Evolutionary conservation across 495 filamentous ascomycete genomes (phyloP).

Genomic region (Polyplosphaeria fusca): DNA sequence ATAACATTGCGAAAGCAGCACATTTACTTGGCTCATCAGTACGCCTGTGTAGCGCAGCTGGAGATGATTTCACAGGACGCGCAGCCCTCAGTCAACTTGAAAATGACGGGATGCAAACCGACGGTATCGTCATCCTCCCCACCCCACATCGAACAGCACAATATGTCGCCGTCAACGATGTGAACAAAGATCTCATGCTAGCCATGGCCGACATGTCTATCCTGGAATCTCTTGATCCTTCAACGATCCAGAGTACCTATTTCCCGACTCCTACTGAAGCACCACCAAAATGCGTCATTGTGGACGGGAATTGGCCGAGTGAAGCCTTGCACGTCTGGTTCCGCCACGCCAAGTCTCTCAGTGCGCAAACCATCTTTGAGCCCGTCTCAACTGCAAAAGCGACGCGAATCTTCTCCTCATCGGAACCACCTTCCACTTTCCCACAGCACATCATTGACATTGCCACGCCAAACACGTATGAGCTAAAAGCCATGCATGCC

Average conservation of each 20-base stretch:
- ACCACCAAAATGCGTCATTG: conserved; percentile 65
- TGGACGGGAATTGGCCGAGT: conserved; percentile 80
- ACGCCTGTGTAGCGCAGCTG: conserved; percentile 72
- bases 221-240: conserved; percentile 54
- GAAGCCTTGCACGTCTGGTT: conserved; percentile 62
- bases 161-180: conserved; percentile 86
- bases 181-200: conserved; percentile 71
- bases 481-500: conserved; percentile 72
- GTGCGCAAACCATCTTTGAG: conserved; percentile 71
- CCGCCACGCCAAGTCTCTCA: conserved; percentile 49
- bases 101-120: conserved; percentile 59
- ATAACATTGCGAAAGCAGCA: conserved; percentile 81
- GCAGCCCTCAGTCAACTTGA: conserved; percentile 62
- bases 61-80: conserved; percentile 71
- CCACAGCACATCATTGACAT: conserved; percentile 65
- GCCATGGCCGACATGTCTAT: conserved; percentile 96
- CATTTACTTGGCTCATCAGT: conserved; percentile 58
- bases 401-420: conserved; percentile 56
- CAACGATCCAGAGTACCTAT: conserved; percentile 7
- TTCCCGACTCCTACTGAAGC: conserved; percentile 19
- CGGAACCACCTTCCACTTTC: conserved; percentile 37
- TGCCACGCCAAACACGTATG: conserved; percentile 75
- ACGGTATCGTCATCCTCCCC: conserved; percentile 57
- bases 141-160: conserved; percentile 68
- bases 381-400: conserved; percentile 85